Percentiles rank a stretch among this genome's conserved stretches.
Conservation (phyloP, 164 flowering plant genomes). For the Dillenia turbinata region DNA sequence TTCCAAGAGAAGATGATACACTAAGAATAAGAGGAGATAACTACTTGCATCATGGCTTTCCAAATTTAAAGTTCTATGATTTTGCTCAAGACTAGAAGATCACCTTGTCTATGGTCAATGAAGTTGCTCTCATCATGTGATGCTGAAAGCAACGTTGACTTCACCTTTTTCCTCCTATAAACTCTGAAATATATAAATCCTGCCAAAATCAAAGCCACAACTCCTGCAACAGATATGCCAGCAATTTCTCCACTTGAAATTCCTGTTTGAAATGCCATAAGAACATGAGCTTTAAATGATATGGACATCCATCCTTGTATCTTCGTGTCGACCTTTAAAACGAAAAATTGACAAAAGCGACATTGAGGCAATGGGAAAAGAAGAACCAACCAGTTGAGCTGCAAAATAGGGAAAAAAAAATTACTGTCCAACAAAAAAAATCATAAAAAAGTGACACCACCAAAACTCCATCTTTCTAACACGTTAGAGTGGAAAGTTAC, state of each 20-base stretch:
- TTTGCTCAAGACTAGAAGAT: neutral
- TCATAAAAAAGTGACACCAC: neutral
- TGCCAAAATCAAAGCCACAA: slow-evolving; percentile 24
- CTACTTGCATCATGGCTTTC: neutral
- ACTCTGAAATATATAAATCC: slow-evolving; percentile 16
- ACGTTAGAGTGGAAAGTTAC: slow-evolving; percentile 12
- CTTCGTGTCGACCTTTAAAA: neutral
- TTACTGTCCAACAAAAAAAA: neutral
- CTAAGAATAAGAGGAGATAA: neutral
- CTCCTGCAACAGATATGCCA: slow-evolving; percentile 40
- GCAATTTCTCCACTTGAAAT: slow-evolving; percentile 35
- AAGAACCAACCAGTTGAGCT: slow-evolving; percentile 28
- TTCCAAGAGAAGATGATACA: too few species aligned
- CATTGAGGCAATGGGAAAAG: neutral
- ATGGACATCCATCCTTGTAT: neutral
- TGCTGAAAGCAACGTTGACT: slow-evolving; percentile 16
- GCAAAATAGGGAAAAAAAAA: slow-evolving; percentile 17
- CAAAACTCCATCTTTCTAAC: neutral
- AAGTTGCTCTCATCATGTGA: slow-evolving; percentile 14
- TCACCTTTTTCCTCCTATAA: slow-evolving; percentile 21
- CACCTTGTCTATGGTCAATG: slow-evolving; percentile 22
- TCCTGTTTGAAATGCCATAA: slow-evolving; percentile 32
- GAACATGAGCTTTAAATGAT: slow-evolving; percentile 4
- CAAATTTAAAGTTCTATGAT: neutral
- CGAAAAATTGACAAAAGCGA: neutral